A percentile compares a stretch with the other conserved stretches of the same genome.
These are phyloP conservation scores for Nepenthes alata DNA, from an alignment of 179 eudicot species.

Conservation along the genomic window DNA sequence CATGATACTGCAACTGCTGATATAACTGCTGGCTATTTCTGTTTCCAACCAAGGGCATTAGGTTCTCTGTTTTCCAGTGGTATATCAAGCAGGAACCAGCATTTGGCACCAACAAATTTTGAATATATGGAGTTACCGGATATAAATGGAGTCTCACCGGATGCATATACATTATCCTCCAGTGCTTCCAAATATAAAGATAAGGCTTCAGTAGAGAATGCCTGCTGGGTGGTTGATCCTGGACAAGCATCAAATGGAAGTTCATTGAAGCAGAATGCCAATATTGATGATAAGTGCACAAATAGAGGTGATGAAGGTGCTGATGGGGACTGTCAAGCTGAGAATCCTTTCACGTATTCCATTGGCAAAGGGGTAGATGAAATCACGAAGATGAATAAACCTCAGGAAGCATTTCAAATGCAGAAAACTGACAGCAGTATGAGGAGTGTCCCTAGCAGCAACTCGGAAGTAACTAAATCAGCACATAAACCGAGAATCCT, in stretches of 20 bases:
- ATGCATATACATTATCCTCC: slow-evolving; percentile 14
- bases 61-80: slow-evolving; percentile 43
- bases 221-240: slow-evolving; percentile 17
- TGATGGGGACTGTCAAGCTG: slow-evolving; percentile 13
- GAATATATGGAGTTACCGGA: slow-evolving; percentile 21
- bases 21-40: slow-evolving; percentile 43
- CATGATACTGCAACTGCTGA: slow-evolving; percentile 36
- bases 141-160: slow-evolving; percentile 22
- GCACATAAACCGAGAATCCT: slow-evolving; percentile 54
- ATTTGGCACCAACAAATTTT: slow-evolving; percentile 16
- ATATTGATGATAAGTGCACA: slow-evolving; percentile 11
- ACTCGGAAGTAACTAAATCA: slow-evolving; percentile 22
- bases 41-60: slow-evolving; percentile 56
- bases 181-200: slow-evolving; percentile 24
- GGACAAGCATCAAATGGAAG: slow-evolving; percentile 22
- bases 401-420: slow-evolving; percentile 18
- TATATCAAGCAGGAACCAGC: slow-evolving; percentile 31
- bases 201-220: slow-evolving; percentile 25
- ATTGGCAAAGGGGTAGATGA: slow-evolving; percentile 10
- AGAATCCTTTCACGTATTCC: slow-evolving; percentile 9
- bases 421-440: slow-evolving; percentile 28
- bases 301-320: slow-evolving; percentile 14
- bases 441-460: slow-evolving; percentile 37
- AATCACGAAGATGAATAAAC: slow-evolving; percentile 12
- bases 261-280: slow-evolving; percentile 19